phyloP scores from a whole-genome alignment of 2,329 filamentous ascomycete genomes.

The Trichoderma cornu-damae region DNA sequence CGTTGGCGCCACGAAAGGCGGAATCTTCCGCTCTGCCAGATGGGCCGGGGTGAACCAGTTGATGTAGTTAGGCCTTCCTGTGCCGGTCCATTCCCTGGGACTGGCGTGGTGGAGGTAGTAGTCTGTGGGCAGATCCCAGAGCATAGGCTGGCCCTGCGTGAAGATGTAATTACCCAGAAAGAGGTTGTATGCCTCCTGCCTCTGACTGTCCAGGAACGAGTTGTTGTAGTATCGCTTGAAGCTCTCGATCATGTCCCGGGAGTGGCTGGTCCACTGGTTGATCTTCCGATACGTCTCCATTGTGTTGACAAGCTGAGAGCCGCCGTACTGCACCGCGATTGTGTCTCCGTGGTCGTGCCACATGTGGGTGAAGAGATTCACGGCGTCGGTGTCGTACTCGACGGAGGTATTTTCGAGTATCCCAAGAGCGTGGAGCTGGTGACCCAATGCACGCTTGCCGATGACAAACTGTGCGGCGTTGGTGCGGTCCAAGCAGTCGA shows the following conservation, averaged over 20 bases:
- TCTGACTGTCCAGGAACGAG: slow-evolving; percentile 93
- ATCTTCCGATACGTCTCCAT: slow-evolving; percentile 99
- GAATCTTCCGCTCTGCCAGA: slow-evolving; percentile 57
- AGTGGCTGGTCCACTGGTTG: slow-evolving; percentile 97
- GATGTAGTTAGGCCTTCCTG: slow-evolving; percentile 66
- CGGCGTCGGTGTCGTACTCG: slow-evolving; percentile 90
- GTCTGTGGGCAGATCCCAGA: slow-evolving; percentile 93
- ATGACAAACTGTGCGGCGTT: slow-evolving; percentile 98
- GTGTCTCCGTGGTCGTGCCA: slow-evolving; percentile 97
- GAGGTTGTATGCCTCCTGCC: slow-evolving; percentile 95
- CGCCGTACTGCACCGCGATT: slow-evolving; percentile 95
- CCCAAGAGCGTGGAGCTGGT: slow-evolving; percentile 87
- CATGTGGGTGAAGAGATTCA: slow-evolving; percentile 97
- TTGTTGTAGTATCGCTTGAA: slow-evolving; percentile 99
- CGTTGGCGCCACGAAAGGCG: slow-evolving; percentile 40
- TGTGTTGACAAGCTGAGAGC: slow-evolving; percentile 95
- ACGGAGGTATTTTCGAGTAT: slow-evolving; percentile 74
- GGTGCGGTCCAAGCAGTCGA: slow-evolving; percentile 93
- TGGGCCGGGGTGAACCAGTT: slow-evolving; percentile 77
- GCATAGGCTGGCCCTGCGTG: slow-evolving; percentile 79
- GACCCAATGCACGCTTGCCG: slow-evolving; percentile 84
- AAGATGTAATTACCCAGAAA: slow-evolving; percentile 97
- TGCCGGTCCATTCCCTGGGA: slow-evolving; percentile 66
- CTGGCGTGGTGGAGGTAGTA: slow-evolving; percentile 93
- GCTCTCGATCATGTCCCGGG: slow-evolving; percentile 96